Base-by-base conservation (phyloP, 148 eudicot species). In the Rhododendron vialii region DNA sequence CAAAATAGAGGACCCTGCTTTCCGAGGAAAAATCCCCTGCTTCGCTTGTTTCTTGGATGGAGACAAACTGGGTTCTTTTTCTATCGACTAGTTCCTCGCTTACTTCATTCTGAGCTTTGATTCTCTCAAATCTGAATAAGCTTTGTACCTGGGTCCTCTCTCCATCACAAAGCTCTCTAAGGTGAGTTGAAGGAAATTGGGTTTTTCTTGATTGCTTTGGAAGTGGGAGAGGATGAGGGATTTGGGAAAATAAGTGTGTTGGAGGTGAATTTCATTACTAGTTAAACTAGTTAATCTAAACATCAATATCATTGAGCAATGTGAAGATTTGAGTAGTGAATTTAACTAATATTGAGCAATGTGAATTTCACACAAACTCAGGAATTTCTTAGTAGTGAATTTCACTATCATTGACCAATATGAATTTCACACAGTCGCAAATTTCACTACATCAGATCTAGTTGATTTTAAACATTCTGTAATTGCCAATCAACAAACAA, bases 131-230 rank as follows among this genome's bases (percentile, higher is more conserved):
- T 87, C 90, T 14, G 96, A 93, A 81, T 96, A 96, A 3, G 91
- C 95, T 15, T 92, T 80, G 91, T 94, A 96, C 57, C 93, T 89
- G 20, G 98, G 91, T 0, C 99, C 99, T 86, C 98, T 88, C 88
- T 95, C 94, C 86, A 87, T 85, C 80, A 80, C 71, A 80, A 88
- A 89, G 38, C 89, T 82, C 84, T 87, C 90, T n/a, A 90, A 84
- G 8, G 89, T 87, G 55, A 88, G 84, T 36, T 78, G 71, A 20
- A 90, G 43, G n/a, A 82, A 84, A 63, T 61, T 84, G 55, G 86
- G 84, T 78, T 84, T 86, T 3, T 30, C 75, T 69, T 76, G 38
- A 11, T 88, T 77, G 77, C 80, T 81, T 6, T 78, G 86, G 36
- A 78, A 86, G n/a, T 90, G 90, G 61, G 90, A 86, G 33, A 88